These are phyloP conservation scores for Trametes elegans DNA, from an alignment of 768 basidiomycete species.

Conservation along the genomic window DNA sequence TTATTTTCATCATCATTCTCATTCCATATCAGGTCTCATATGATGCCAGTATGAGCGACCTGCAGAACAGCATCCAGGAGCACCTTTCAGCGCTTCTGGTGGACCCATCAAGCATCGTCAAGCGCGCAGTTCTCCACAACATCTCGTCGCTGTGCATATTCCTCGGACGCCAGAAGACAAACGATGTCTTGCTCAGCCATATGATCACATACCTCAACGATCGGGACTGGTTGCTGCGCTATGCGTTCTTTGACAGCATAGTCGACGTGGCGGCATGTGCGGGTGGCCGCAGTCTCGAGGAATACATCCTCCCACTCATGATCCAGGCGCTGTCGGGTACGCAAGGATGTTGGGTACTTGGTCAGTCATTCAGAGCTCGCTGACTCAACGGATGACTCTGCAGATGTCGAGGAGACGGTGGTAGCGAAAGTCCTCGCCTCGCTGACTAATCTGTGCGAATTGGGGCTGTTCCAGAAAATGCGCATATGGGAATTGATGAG, in stretches of 20 bases:
- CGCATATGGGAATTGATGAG: slow-evolving; percentile 97
- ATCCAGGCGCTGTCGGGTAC: slow-evolving; percentile 90
- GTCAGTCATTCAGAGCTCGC: neutral
- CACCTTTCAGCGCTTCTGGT: slow-evolving; percentile 84
- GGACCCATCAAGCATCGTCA: slow-evolving; percentile 87
- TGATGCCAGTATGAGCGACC: slow-evolving; percentile 80
- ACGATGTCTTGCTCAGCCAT: slow-evolving; percentile 90
- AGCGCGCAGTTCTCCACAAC: slow-evolving; percentile 84
- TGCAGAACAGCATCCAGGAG: slow-evolving; percentile 83
- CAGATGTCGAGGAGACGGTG: slow-evolving; percentile 95
- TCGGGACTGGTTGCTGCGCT: slow-evolving; percentile 87
- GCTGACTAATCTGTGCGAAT: slow-evolving; percentile 84
- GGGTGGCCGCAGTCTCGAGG: slow-evolving; percentile 87
- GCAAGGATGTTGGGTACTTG: too few species aligned
- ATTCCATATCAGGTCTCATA: slow-evolving; percentile 70
- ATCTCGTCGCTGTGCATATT: slow-evolving; percentile 91
- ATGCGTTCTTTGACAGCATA: slow-evolving; percentile 93
- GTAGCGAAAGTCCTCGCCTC: slow-evolving; percentile 87
- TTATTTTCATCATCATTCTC: neutral
- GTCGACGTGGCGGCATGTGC: slow-evolving; percentile 95
- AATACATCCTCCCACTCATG: slow-evolving; percentile 97
- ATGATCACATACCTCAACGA: slow-evolving; percentile 86
- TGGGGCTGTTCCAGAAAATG: slow-evolving; percentile 90
- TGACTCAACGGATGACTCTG: slow-evolving; percentile 2
- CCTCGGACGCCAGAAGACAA: slow-evolving; percentile 88